Base-by-base conservation (phyloP, 75 land plant species). In the Chamaecyparis obtusa region DNA sequence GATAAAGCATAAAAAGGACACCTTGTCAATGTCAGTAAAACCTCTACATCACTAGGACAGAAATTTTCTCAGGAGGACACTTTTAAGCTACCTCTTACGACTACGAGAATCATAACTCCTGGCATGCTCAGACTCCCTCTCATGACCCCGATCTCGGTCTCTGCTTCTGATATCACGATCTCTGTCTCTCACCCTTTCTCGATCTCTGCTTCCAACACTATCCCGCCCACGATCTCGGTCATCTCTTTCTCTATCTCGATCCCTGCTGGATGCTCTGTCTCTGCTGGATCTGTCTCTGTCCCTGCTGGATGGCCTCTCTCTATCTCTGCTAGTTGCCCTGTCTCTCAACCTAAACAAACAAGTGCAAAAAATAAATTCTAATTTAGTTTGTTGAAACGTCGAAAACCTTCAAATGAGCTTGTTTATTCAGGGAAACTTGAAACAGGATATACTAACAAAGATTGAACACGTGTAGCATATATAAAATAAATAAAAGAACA, bases 121-220 rank as follows among this genome's bases (percentile, higher is more conserved):
- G 14, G 90, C 85, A 30, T 87, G 88, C 48, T 91, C 91, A 33
- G 41, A 56, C 39, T 92, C 93, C 72, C 94, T 87, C 5, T 92
- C 95, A 90, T 87, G 78, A 27, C 87, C 88, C 85, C 94, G 91
- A 85, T 96, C 95, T 87, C 88, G 88, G 60, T 96, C 95, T 83
- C 99, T 91, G 87, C 94, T 95, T 79, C 88, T 87, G 37, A 90
- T 92, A 86, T 94, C 93, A 92, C 91, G 86, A 83, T 91, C 93
- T 86, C 96, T 88, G 8, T 85, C 90, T 57, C 92, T 87, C 39
- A 72, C 85, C 27, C 90, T 90, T 16, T 91, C 90, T 9, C 92
- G 71, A 46, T 84, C 85, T 84, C 64, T 84, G 64, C 85, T 84
- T 84, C 85, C 64, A 84, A 81, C 91, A 64, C 92, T 87, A 32